Base-by-base conservation (phyloP, 352 stramenopile species). In the Pythium brachiatum region DNA sequence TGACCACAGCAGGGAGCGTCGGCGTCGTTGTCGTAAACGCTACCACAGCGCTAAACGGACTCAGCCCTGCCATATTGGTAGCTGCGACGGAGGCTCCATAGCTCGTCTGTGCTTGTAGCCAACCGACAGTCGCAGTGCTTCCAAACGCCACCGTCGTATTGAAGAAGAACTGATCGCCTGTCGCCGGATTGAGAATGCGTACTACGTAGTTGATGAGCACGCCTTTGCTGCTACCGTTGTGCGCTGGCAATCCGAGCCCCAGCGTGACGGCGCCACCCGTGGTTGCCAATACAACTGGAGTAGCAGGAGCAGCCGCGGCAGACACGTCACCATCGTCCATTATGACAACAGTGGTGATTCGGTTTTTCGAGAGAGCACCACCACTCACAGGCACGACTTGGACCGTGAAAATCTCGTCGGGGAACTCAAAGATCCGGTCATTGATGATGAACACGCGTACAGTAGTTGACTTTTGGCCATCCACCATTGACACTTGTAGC, bases 391-490 rank as follows among this genome's bases (percentile, higher is more conserved):
- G 36, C 26, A 84, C 74, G 20, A 64, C 36, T 20, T 77, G 71
- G n/a, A 71, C 64, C 6, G 39, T 58, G 41, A 89, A 83, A 9
- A 57, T 64, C 39, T 88, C 76, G 51, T 88, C 73, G 1, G 78
- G 80, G 32, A 59, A 78, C 46, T 89, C 73, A 32, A 69, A 88
- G 11, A 77, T 57, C 7, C 73, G 72, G 57, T 89, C 80, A 38
- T 89, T 89, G 16, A 88, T 73, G 34, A 92, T 89, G 3, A 69
- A 61, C 13, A 88, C 68, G 9, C 70, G 74, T 0, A 88, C 36
- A 0, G 68, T 70, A 0, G 76, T 62, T 7, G 27, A 61, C 12
- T 64, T 78, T n/a, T 81, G 48, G 2, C 66, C 66, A n/a, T 75
- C 62, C 3, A 74, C 76, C 68, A 91, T 78, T 0, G 64, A 26